Evolutionary conservation across 192 early-diverging fungal genomes (phyloP).

Genomic region (Glomus cerebriforme): DNA sequence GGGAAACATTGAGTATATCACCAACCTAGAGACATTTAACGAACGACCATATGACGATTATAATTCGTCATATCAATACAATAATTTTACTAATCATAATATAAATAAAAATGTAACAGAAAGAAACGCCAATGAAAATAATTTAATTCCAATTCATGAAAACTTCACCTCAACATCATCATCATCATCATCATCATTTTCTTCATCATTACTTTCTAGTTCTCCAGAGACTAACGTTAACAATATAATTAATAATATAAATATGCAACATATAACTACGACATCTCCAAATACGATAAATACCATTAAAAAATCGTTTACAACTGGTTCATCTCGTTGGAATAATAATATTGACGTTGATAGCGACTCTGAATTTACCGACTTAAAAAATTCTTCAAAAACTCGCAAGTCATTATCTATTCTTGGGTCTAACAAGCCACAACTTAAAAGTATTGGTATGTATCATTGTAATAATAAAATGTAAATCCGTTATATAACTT

Average conservation of each 20-base stretch:
- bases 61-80: background rate
- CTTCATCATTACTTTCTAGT: background rate
- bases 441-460: background rate
- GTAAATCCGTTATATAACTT: no score
- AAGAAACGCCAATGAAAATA: background rate
- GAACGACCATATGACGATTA: background rate
- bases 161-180: background rate
- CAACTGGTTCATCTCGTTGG: background rate
- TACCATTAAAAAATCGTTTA: background rate
- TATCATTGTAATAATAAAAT: background rate
- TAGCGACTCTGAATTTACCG: background rate
- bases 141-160: background rate
- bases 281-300: background rate
- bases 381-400: background rate
- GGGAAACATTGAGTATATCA: background rate
- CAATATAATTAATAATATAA: background rate
- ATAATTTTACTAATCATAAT: background rate
- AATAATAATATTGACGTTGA: background rate
- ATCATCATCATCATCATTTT: background rate
- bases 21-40: background rate
- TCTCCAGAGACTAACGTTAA: background rate
- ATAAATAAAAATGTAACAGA: background rate
- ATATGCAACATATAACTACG: background rate
- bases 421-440: background rate
- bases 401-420: background rate